Percentiles rank a stretch among this genome's conserved stretches.
Conservation (phyloP, 2,329 filamentous ascomycete species). For the Rutstroemia sp. region DNA sequence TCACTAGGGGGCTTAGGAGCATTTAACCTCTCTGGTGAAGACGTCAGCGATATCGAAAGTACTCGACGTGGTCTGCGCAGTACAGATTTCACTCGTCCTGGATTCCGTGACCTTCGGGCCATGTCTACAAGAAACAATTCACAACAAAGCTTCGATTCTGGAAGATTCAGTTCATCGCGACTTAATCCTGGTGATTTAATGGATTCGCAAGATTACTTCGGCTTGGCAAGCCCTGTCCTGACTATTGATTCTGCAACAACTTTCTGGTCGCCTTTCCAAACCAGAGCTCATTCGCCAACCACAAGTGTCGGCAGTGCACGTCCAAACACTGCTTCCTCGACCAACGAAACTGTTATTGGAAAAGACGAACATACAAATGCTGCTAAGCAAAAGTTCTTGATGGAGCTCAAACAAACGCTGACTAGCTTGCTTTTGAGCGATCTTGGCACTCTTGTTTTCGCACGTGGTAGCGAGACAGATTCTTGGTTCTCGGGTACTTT, state of each 20-base stretch:
- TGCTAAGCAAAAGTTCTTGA: conserved; percentile 72
- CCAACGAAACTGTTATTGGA: conserved; percentile 58
- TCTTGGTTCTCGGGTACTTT: conserved; percentile 66
- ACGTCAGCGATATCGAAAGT: conserved; percentile 25
- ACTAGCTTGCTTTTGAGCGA: conserved; percentile 85
- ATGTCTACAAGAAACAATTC: conserved; percentile 56
- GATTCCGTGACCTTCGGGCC: conserved; percentile 49
- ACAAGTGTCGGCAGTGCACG: conserved; percentile 55
- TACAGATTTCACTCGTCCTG: conserved; percentile 39
- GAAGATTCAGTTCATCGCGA: conserved; percentile 53
- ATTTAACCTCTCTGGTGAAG: conserved; percentile 40
- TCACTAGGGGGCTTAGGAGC: conserved; percentile 40
- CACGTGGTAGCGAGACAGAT: conserved; percentile 85
- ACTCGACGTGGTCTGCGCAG: conserved; percentile 30
- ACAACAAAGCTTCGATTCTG: conserved; percentile 63
- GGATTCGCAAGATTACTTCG: conserved; percentile 65
- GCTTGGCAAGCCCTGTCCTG: conserved; percentile 58
- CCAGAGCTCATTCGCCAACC: conserved; percentile 53
- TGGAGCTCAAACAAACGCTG: conserved; percentile 69
- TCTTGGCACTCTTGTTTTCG: conserved; percentile 75
- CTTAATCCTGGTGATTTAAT: conserved; percentile 55
- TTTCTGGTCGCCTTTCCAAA: conserved; percentile 84
- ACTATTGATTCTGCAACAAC: conserved; percentile 70
- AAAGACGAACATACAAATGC: conserved; percentile 47
- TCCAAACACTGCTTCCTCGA: conserved; percentile 59